phyloP scores from a whole-genome alignment of 768 basidiomycete species.

The Clitopilus hobsonii region DNA sequence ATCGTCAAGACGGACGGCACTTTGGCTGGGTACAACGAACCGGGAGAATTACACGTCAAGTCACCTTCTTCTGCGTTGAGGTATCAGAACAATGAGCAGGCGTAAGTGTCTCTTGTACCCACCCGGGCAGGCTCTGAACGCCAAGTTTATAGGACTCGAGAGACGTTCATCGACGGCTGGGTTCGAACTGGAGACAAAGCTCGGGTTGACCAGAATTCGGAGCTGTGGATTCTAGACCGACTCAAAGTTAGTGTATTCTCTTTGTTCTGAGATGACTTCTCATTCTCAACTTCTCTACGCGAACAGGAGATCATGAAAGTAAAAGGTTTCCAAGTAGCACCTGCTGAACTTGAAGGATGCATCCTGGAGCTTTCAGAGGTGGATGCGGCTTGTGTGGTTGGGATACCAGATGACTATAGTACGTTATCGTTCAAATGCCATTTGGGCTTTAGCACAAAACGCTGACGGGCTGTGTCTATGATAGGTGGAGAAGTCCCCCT shows the following conservation, averaged over 20 bases:
- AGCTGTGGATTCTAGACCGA: conserved; percentile 59
- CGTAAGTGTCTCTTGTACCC: conserved; percentile 38
- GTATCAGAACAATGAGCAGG: conserved; percentile 55
- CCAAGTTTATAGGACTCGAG: conserved; percentile 49
- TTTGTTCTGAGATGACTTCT: background rate
- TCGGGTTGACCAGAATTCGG: conserved; percentile 44
- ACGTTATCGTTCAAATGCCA: conserved; percentile 14
- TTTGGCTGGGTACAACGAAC: conserved; percentile 47
- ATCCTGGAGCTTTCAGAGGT: conserved; percentile 58
- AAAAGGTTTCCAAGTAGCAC: conserved; percentile 70
- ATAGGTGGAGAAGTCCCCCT: conserved; percentile 63
- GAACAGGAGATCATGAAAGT: conserved; percentile 49
- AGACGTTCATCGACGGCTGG: conserved; percentile 74
- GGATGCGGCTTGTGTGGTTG: conserved; percentile 58
- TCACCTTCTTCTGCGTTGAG: conserved; percentile 51
- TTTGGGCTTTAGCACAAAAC: too few relatives aligned
- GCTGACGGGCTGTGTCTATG: too few relatives aligned
- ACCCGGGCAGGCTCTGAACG: background rate
- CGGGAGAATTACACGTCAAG: conserved; percentile 55
- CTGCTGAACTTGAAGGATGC: conserved; percentile 68
- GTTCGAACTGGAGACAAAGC: conserved; percentile 67
- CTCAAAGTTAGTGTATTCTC: conserved; percentile 43
- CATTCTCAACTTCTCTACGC: background rate
- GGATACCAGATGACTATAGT: conserved; percentile 64
- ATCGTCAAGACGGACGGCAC: conserved; percentile 57